phyloP scores from a whole-genome alignment of 345 rosid species.

The Ceriops decandra region DNA sequence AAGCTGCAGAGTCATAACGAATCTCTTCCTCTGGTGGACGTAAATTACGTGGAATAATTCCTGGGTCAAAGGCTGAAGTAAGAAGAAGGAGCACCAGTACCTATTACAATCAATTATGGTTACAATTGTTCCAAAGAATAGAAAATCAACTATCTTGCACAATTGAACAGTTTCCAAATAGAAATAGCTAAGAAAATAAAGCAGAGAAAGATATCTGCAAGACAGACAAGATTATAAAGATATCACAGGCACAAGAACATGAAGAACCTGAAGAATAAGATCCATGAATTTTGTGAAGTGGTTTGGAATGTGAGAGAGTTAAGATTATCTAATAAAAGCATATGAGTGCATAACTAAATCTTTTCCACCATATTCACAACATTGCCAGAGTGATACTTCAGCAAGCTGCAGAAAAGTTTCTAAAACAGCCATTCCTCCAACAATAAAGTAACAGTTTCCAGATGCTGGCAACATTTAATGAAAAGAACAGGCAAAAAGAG shows the following conservation, averaged over 20 bases:
- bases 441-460: neutral
- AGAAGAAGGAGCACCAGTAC: slow-evolving; percentile 45
- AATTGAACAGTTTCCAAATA: neutral
- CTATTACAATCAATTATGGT: slow-evolving; percentile 21
- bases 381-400: too few relatives aligned
- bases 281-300: neutral
- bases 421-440: neutral
- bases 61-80: slow-evolving; percentile 51
- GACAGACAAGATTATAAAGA: neutral
- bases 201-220: neutral
- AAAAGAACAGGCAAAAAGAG: slow-evolving; percentile 2
- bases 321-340: slow-evolving; percentile 3
- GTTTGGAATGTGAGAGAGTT: neutral
- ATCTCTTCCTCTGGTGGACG: slow-evolving; percentile 49
- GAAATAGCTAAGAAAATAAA: neutral
- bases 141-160: slow-evolving; percentile 12
- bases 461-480: neutral
- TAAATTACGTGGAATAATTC: slow-evolving; percentile 47
- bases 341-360: neutral
- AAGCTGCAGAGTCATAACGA: slow-evolving; percentile 26
- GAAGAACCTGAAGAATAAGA: neutral
- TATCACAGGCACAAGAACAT: neutral
- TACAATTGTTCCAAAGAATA: neutral
- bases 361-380: neutral
- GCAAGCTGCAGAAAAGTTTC: too few relatives aligned